phyloP scores from a whole-genome alignment of 1,284 basidiomycete species.

The Pulchroboletus neoregius region DNA sequence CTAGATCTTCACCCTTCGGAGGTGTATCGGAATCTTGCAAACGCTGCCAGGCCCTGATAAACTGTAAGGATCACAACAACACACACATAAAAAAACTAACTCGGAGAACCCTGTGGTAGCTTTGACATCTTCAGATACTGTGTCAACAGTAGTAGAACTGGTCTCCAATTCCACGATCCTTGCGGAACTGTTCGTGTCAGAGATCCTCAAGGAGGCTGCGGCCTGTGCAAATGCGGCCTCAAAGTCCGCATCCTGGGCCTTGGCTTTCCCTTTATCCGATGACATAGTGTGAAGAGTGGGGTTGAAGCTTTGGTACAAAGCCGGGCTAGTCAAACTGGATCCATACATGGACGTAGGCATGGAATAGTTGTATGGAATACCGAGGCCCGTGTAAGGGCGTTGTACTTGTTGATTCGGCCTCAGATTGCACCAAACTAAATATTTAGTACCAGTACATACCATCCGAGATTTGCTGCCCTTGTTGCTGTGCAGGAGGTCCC shows the following conservation, averaged over 20 bases:
- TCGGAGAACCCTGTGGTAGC: constrained; percentile 43
- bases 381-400: constrained; percentile 12
- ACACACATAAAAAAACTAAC: constrained; percentile 35
- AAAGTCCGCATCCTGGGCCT: constrained; percentile 71
- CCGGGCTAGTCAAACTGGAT: constrained; percentile 30
- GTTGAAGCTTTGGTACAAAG: constrained; percentile 32
- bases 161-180: constrained; percentile 55
- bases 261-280: constrained; percentile 63
- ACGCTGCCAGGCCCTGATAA: constrained; percentile 53
- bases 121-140: constrained; percentile 26
- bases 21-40: constrained; percentile 55
- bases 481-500: constrained; percentile 31
- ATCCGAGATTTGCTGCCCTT: constrained; percentile 20
- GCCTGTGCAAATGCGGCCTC: constrained; percentile 71
- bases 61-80: constrained; percentile 4
- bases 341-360: constrained; percentile 30
- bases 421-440: constrained; percentile 5
- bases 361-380: constrained; percentile 27
- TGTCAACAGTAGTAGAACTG: constrained; percentile 38
- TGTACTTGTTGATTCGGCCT: constrained; percentile 21
- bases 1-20: constrained; percentile 61
- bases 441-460: constrained; percentile 18
- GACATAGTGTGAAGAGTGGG: constrained; percentile 15
- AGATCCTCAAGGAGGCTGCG: constrained; percentile 43
- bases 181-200: constrained; percentile 42